These are phyloP conservation scores for Penicillium sp. DNA, from an alignment of 2,329 filamentous ascomycete genomes.

Conservation along the genomic window DNA sequence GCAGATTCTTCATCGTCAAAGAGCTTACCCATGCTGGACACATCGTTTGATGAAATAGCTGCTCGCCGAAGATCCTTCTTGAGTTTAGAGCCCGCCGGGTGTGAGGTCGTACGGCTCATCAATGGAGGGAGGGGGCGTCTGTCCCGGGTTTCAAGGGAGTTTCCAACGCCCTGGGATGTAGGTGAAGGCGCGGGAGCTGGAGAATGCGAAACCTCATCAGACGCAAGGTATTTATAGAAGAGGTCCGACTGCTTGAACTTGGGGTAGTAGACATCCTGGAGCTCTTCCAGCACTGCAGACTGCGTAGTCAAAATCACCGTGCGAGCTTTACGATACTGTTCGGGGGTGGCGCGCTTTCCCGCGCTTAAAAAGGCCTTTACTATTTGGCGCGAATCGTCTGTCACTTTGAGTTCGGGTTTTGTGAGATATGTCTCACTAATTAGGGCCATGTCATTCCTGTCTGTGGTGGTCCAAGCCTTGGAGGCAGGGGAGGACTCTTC, in stretches of 20 bases:
- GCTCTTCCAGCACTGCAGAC: slow-evolving; percentile 79
- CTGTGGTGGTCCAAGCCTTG: slow-evolving; percentile 78
- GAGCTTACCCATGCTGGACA: slow-evolving; percentile 54
- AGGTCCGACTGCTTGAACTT: slow-evolving; percentile 91
- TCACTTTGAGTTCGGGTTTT: slow-evolving; percentile 78
- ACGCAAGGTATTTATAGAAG: slow-evolving; percentile 93
- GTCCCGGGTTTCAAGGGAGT: slow-evolving; percentile 35
- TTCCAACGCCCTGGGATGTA: slow-evolving; percentile 24
- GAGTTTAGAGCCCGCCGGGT: slow-evolving; percentile 47
- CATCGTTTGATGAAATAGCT: slow-evolving; percentile 65
- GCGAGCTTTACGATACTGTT: slow-evolving; percentile 82
- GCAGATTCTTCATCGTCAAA: slow-evolving; percentile 52
- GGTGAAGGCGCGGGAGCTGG: slow-evolving; percentile 25
- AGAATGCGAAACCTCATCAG: slow-evolving; percentile 66
- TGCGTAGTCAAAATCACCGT: slow-evolving; percentile 82
- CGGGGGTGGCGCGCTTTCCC: slow-evolving; percentile 74
- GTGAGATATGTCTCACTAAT: slow-evolving; percentile 90
- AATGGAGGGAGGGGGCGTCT: slow-evolving; percentile 48
- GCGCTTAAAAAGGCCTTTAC: slow-evolving; percentile 80
- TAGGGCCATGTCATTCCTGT: slow-evolving; percentile 84
- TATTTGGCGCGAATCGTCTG: slow-evolving; percentile 68
- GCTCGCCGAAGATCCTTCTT: slow-evolving; percentile 63
- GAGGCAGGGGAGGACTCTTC: slow-evolving; percentile 69
- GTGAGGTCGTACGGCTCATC: slow-evolving; percentile 55
- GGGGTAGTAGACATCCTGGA: slow-evolving; percentile 80